These are phyloP conservation scores for Penicillium fuscoglaucum DNA, from an alignment of 2,329 filamentous ascomycete genomes.

Conservation along the genomic window DNA sequence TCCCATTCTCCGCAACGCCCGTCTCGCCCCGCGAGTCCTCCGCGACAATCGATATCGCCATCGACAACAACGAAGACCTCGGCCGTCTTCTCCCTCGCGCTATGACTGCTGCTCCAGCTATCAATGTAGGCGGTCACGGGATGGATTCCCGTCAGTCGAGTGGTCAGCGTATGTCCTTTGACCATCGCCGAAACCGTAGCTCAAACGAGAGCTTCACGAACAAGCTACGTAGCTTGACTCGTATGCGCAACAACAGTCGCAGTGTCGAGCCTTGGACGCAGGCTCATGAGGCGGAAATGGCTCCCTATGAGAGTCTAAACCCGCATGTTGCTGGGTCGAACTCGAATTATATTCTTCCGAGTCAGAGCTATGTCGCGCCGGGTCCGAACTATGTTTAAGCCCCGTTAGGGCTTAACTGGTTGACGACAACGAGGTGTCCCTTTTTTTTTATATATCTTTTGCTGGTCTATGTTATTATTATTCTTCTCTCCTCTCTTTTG, in stretches of 20 bases:
- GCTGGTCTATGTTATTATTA: neutral
- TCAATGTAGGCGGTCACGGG: slow-evolving; percentile 14
- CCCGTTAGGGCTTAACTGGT: neutral
- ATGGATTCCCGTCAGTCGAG: slow-evolving; percentile 27
- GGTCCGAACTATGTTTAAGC: slow-evolving; percentile 5
- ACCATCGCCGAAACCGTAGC: slow-evolving; percentile 56
- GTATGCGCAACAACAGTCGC: slow-evolving; percentile 59
- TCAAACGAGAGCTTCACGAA: slow-evolving; percentile 59
- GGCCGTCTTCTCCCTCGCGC: slow-evolving; percentile 38
- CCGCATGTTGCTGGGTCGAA: slow-evolving; percentile 17
- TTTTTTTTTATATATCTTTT: neutral
- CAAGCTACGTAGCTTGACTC: slow-evolving; percentile 55
- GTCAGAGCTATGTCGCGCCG: slow-evolving; percentile 16
- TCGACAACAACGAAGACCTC: slow-evolving; percentile 44
- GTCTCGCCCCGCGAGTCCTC: slow-evolving; percentile 38
- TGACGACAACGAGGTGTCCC: neutral
- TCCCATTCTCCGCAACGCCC: slow-evolving; percentile 34
- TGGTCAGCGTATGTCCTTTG: slow-evolving; percentile 45
- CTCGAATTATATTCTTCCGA: slow-evolving; percentile 16
- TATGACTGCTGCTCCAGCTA: slow-evolving; percentile 38
- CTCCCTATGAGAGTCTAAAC: slow-evolving; percentile 31
- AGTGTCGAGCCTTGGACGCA: slow-evolving; percentile 36
- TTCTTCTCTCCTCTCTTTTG: slow-evolving; percentile 1
- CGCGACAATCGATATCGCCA: slow-evolving; percentile 43
- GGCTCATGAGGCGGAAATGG: slow-evolving; percentile 21